These are phyloP conservation scores for Smallanthus sonchifolius DNA, from an alignment of 129 eudicot species.

Conservation along the genomic window DNA sequence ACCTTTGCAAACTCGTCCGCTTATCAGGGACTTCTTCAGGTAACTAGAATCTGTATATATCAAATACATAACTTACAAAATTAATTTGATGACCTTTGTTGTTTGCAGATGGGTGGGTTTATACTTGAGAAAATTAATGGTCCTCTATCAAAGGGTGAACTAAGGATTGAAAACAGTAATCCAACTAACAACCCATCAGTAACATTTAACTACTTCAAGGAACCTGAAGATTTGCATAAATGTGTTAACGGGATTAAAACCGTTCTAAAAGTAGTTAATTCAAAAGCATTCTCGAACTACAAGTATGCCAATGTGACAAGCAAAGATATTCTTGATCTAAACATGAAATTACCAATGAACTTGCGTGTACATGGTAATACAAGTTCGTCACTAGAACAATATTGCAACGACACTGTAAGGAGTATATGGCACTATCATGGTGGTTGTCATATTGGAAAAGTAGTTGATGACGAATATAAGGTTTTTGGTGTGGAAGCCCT, in stretches of 20 bases:
- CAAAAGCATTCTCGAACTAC: neutral
- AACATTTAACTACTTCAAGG: neutral
- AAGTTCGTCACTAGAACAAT: conserved; percentile 50
- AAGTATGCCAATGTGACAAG: neutral
- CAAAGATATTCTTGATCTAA: conserved; percentile 1
- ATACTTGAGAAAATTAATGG: neutral
- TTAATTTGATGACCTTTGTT: neutral
- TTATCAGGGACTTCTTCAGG: neutral
- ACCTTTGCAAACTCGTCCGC: neutral
- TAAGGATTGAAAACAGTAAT: neutral
- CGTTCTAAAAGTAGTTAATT: neutral
- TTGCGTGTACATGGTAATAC: neutral
- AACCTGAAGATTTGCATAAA: neutral
- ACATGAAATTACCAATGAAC: neutral
- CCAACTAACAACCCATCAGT: neutral
- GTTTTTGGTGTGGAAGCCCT: conserved; percentile 57
- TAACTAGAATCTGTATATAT: neutral
- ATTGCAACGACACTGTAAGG: conserved; percentile 62
- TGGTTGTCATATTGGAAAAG: conserved; percentile 63
- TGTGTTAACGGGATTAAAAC: neutral
- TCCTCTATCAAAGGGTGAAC: neutral
- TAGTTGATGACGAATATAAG: conserved; percentile 56
- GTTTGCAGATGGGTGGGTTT: conserved; percentile 5
- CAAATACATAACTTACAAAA: too few species aligned
- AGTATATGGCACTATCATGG: conserved; percentile 82